Evolutionary conservation across 2,329 filamentous ascomycete species (phyloP).

Genomic region (Arthrobotrys pseudoclavata): DNA sequence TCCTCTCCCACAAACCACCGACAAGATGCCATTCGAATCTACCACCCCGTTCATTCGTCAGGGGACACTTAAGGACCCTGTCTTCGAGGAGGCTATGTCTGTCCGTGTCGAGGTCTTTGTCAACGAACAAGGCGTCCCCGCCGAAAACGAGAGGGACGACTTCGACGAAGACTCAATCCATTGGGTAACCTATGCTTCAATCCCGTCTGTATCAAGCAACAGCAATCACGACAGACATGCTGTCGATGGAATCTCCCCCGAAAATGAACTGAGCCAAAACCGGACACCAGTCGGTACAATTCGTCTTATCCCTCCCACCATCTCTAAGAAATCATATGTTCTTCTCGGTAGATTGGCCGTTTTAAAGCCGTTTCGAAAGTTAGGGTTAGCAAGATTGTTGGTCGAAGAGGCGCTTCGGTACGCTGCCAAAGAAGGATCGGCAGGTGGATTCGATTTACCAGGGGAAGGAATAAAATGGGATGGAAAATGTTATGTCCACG

Average conservation of each 20-base stretch:
- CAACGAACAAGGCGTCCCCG: conserved; percentile 72
- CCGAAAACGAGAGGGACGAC: conserved; percentile 81
- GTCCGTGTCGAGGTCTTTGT: conserved; percentile 75
- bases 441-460: conserved; percentile 67
- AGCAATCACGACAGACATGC: conserved; percentile 66
- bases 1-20: conserved; percentile 16
- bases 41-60: conserved; percentile 56
- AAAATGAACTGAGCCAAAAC: conserved; percentile 54
- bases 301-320: conserved; percentile 79
- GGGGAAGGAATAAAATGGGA: conserved; percentile 65
- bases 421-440: conserved; percentile 74
- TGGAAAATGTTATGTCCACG: conserved; percentile 72
- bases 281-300: conserved; percentile 78
- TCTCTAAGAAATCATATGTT: conserved; percentile 74
- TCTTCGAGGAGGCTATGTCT: conserved; percentile 76
- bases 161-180: conserved; percentile 86
- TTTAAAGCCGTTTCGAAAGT: conserved; percentile 74
- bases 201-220: conserved; percentile 66
- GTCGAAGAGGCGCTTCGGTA: conserved; percentile 78
- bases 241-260: conserved; percentile 67
- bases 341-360: conserved; percentile 86
- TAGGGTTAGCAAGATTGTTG: conserved; percentile 75
- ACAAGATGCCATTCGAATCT: conserved; percentile 51
- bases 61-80: conserved; percentile 60
- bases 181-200: conserved; percentile 84